These are phyloP conservation scores for Arachnomyces sp. DNA, from an alignment of 2,329 filamentous ascomycete species.

Conservation along the genomic window DNA sequence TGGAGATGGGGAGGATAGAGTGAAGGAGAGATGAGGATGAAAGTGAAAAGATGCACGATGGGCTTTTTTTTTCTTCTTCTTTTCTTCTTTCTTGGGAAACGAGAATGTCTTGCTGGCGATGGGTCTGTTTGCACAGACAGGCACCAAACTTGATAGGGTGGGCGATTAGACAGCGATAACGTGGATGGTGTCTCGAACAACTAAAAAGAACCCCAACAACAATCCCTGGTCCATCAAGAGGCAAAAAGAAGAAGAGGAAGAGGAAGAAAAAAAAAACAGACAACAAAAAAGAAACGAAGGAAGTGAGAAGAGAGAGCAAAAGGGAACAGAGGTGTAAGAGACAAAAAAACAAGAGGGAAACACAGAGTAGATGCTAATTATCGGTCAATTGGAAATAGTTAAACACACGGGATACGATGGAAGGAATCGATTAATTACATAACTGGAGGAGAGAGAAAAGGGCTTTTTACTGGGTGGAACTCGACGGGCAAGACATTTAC, in stretches of 20 bases:
- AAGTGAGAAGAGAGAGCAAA: constrained; percentile 4
- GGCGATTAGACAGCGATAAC: constrained; percentile 8
- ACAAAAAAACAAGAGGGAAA: no score
- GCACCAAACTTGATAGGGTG: constrained; percentile 7
- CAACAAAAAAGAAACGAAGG: constrained; percentile 10
- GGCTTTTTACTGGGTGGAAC: constrained; percentile 7
- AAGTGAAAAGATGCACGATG: constrained; percentile 12
- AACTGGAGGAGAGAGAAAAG: constrained; percentile 4
- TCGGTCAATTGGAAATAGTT: no score
- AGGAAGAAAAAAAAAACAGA: constrained; percentile 4
- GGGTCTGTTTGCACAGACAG: neutral
- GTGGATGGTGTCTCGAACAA: constrained; percentile 1
- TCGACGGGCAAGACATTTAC: constrained; percentile 12
- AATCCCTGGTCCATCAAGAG: neutral
- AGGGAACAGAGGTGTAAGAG: no score
- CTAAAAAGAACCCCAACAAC: no score
- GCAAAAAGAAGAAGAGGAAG: constrained; percentile 3
- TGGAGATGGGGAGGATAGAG: constrained; percentile 13
- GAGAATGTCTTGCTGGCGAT: no score
- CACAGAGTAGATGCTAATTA: no score
- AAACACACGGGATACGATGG: no score
- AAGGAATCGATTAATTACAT: no score
- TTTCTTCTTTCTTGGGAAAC: no score
- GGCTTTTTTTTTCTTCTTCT: neutral
- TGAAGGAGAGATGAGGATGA: constrained; percentile 7